phyloP scores from a whole-genome alignment of 2,329 filamentous ascomycete genomes.

The Aspergillus novofumigatus region DNA sequence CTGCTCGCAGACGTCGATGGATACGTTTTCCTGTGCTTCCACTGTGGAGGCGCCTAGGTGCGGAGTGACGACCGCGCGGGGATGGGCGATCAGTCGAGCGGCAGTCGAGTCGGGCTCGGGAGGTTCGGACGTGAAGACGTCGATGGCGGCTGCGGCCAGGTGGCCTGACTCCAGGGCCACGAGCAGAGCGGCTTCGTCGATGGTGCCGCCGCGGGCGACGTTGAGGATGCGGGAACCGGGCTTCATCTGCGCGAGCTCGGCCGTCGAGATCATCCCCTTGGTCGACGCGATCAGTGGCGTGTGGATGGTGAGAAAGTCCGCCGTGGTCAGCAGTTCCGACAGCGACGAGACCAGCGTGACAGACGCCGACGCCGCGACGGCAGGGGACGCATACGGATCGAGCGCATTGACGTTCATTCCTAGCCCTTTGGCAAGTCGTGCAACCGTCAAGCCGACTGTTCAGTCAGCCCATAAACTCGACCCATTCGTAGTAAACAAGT shows the following conservation, averaged over 20 bases:
- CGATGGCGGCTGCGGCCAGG: conserved; percentile 72
- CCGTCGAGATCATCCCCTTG: conserved; percentile 64
- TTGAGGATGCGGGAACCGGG: conserved; percentile 70
- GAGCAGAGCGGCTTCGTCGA: conserved; percentile 70
- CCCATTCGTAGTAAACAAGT: too few relatives aligned
- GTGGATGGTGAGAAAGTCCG: conserved; percentile 77
- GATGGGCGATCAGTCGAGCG: conserved; percentile 61
- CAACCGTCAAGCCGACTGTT: conserved; percentile 69
- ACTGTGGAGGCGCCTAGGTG: conserved; percentile 76
- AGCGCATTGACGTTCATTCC: conserved; percentile 72
- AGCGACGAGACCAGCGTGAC: conserved; percentile 60
- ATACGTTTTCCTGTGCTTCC: conserved; percentile 81
- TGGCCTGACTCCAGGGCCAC: conserved; percentile 65
- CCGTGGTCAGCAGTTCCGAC: conserved; percentile 58
- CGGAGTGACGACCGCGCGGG: conserved; percentile 71
- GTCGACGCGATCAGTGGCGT: conserved; percentile 76
- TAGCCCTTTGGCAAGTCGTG: conserved; percentile 70
- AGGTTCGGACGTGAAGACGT: conserved; percentile 76
- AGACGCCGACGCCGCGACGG: conserved; percentile 65
- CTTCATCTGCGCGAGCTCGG: conserved; percentile 69
- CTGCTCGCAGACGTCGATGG: conserved; percentile 76
- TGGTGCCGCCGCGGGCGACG: conserved; percentile 73
- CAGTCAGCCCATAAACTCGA: neutral
- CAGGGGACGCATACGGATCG: conserved; percentile 72
- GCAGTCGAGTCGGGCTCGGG: conserved; percentile 60